A percentile compares a stretch with the other conserved stretches of the same genome.
Conservation (phyloP, 441 rosid species). For the Gossypium aridum region DNA sequence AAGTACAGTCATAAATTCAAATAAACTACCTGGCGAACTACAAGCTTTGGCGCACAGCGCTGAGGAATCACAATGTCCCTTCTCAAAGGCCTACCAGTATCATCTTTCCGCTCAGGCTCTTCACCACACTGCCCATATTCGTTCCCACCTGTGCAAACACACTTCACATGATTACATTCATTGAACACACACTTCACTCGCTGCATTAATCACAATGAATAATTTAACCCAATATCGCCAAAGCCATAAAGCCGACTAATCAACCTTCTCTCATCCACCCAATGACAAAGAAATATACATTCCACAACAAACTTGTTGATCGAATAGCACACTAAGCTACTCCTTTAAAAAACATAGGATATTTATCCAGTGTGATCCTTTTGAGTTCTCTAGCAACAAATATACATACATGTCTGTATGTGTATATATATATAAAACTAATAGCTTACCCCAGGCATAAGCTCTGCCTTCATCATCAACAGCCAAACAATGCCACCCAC, state of each 20-base stretch:
- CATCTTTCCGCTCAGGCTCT: slow-evolving; percentile 89
- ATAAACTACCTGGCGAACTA: slow-evolving; percentile 71
- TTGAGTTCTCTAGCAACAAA: not conserved
- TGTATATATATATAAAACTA: not conserved
- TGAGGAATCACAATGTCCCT: slow-evolving; percentile 92
- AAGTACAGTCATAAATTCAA: slow-evolving; percentile 11
- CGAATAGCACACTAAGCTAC: not conserved
- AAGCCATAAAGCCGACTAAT: not conserved
- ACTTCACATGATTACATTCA: slow-evolving; percentile 5
- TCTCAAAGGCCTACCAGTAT: slow-evolving; percentile 68
- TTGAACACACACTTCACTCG: not conserved
- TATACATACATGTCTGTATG: not conserved
- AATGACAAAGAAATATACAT: not conserved
- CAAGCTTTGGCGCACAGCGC: slow-evolving; percentile 86
- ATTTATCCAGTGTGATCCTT: not conserved
- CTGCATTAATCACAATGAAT: not conserved
- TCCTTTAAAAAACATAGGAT: slow-evolving; percentile 7
- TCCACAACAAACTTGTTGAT: not conserved
- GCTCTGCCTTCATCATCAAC: slow-evolving; percentile 97
- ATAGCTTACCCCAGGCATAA: slow-evolving; percentile 85
- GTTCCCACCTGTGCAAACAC: slow-evolving; percentile 65
- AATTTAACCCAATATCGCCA: not conserved
- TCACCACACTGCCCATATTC: slow-evolving; percentile 99
- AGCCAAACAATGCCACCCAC: slow-evolving; percentile 99
- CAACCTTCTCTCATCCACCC: not conserved